Evolutionary conservation across 805 yeast genomes (phyloP), one percentile per base, ranked within the genome.

Genomic region (Priceomyces carsonii): DNA sequence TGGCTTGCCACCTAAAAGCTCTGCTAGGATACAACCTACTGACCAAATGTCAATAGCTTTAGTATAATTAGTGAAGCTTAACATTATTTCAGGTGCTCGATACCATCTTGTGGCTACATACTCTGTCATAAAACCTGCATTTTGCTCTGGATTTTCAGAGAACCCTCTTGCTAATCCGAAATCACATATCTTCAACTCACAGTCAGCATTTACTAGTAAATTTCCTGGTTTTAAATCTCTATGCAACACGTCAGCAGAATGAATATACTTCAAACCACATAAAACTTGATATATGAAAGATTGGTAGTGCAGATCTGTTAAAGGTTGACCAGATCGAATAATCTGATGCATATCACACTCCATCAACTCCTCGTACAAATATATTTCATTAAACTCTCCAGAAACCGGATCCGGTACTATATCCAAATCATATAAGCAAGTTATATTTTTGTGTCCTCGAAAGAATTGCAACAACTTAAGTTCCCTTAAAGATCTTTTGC

Each of bases 41-140:
- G 97, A 88, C 99, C 99, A 93, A 38, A 93, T 76, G 60, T 93
- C 99, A 40, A 93, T 91, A 16, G 99, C 96, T 64, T 88, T 90
- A 5, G 98, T 86, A 61, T 91, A 91, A 40, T 90, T 87, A 59
- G 93, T 95, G 67, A 86, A 88, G 45, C 95, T 83, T 36, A 93
- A 71, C 89, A 93, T 91, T 61, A 93, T 89, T 56, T 93, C 99
- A 0, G 99, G 99, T 3, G 99, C 99, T 48, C 99, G 73, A 62
- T 93, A 93, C 99, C 99, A 93, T 58, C 99, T 75, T 1, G 99
- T 93, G 20, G 99, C 98, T 18, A 93, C 99, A 57, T 93, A 93
- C 60, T 91, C 98, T 1, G 99, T 93, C 71, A 91, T 68, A 52
- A 88, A 91, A n/a, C 96, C 97, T 20, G 85, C 85, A 49, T 89